Conservation (phyloP, 129 eudicot genomes). For the Heracleum sosnowskyi region DNA sequence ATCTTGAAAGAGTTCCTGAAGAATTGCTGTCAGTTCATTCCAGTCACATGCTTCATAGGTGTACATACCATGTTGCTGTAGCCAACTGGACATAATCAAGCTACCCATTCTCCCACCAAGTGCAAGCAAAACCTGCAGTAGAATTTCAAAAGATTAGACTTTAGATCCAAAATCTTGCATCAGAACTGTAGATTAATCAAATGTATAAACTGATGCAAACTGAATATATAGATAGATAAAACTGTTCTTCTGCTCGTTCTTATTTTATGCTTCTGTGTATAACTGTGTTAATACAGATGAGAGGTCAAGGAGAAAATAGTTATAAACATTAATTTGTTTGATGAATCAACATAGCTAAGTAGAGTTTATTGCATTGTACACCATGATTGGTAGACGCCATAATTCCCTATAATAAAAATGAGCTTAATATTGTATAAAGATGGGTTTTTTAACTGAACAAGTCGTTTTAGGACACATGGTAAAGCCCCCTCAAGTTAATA, state of each 20-base stretch:
- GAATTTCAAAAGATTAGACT: slow-evolving; percentile 2
- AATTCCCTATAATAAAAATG: neutral
- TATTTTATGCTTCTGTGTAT: too few relatives aligned
- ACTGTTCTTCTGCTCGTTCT: neutral
- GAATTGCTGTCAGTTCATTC: slow-evolving; percentile 64
- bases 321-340: neutral
- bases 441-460: neutral
- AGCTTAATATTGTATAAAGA: neutral
- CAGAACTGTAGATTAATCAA: neutral
- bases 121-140: slow-evolving; percentile 73
- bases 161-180: neutral
- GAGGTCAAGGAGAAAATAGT: neutral
- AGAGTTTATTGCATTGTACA: neutral
- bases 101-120: slow-evolving; percentile 57
- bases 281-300: neutral
- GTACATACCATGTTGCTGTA: slow-evolving; percentile 36
- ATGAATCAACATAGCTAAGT: neutral
- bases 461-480: neutral
- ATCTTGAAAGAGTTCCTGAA: slow-evolving; percentile 42
- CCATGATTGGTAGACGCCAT: neutral
- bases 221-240: neutral
- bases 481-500: neutral
- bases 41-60: slow-evolving; percentile 69
- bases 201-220: neutral
- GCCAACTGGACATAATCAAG: slow-evolving; percentile 53